Percentiles rank a stretch among this genome's conserved stretches.
Evolutionary conservation across 176 grass and related monocot genomes (phyloP).

Genomic region (Hyparrhenia diplandra): DNA sequence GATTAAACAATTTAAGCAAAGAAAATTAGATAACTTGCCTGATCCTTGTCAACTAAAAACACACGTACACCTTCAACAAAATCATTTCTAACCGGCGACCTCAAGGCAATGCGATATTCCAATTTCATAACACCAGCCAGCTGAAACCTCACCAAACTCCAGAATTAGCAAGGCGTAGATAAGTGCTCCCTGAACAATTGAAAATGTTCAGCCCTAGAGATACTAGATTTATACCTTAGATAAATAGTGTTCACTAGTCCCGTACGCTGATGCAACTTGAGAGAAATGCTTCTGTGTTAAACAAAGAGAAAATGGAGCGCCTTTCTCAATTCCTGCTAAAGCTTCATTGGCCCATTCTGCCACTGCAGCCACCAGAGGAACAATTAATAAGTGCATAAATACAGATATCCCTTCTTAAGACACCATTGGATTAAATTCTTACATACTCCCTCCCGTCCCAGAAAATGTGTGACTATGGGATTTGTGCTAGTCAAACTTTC

Average conservation of each 20-base stretch:
- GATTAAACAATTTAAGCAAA: constrained; percentile 6
- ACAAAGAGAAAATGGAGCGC: constrained; percentile 95
- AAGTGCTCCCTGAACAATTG: background rate
- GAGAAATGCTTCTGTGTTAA: constrained; percentile 89
- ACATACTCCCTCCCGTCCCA: too few relatives aligned
- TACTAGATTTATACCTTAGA: constrained; percentile 54
- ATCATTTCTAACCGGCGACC: constrained; percentile 73
- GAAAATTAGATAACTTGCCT: constrained; percentile 53
- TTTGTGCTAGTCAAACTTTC: too few relatives aligned
- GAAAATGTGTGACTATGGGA: too few relatives aligned
- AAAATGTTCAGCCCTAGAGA: constrained; percentile 15
- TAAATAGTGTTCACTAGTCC: constrained; percentile 57
- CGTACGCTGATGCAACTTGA: constrained; percentile 62
- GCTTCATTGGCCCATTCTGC: constrained; percentile 81
- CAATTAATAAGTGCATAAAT: constrained; percentile 8
- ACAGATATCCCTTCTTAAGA: background rate
- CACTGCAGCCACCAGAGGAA: constrained; percentile 54
- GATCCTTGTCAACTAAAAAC: constrained; percentile 96
- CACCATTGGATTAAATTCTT: background rate
- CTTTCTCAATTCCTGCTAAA: constrained; percentile 82
- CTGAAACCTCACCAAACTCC: constrained; percentile 33
- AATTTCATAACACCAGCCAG: constrained; percentile 83
- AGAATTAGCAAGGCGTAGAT: constrained; percentile 11
- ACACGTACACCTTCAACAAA: constrained; percentile 95
- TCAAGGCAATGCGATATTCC: constrained; percentile 85